A percentile compares a stretch with the other conserved stretches of the same genome.
Evolutionary conservation across 2,329 filamentous ascomycete genomes (phyloP).

Genomic region (Chalara sp.): DNA sequence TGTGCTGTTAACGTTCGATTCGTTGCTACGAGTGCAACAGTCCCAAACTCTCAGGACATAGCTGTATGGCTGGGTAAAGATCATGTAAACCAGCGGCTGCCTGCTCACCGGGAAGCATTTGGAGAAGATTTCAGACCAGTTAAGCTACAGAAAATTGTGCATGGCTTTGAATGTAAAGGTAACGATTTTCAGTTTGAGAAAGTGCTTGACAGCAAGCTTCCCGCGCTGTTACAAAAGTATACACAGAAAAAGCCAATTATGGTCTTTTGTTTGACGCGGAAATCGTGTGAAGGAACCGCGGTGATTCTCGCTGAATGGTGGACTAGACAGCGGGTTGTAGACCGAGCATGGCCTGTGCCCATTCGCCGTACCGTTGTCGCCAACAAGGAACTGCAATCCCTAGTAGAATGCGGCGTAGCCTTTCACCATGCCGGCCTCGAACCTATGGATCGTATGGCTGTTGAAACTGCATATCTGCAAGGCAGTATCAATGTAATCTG

Average conservation of each 20-base stretch:
- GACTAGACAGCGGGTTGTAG: conserved; percentile 39
- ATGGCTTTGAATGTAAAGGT: conserved; percentile 53
- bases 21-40: conserved; percentile 73
- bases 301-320: conserved; percentile 61
- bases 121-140: conserved; percentile 78
- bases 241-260: conserved; percentile 69
- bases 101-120: conserved; percentile 63
- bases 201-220: conserved; percentile 57
- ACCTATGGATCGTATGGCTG: conserved; percentile 50
- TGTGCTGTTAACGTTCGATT: conserved; percentile 71
- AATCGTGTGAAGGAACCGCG: conserved; percentile 63
- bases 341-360: conserved; percentile 59
- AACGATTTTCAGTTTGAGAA: conserved; percentile 79
- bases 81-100: conserved; percentile 48
- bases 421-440: conserved; percentile 79
- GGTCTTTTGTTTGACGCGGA: conserved; percentile 75
- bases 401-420: conserved; percentile 53
- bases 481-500: conserved; percentile 77
- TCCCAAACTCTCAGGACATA: conserved; percentile 77
- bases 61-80: conserved; percentile 71
- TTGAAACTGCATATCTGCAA: conserved; percentile 63
- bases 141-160: conserved; percentile 67
- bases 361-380: conserved; percentile 41
- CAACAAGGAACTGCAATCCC: conserved; percentile 51
- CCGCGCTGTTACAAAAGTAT: conserved; percentile 59